Evolutionary conservation across 805 yeast species (phyloP).

Genomic region (Lipomyces chichibuensis): DNA sequence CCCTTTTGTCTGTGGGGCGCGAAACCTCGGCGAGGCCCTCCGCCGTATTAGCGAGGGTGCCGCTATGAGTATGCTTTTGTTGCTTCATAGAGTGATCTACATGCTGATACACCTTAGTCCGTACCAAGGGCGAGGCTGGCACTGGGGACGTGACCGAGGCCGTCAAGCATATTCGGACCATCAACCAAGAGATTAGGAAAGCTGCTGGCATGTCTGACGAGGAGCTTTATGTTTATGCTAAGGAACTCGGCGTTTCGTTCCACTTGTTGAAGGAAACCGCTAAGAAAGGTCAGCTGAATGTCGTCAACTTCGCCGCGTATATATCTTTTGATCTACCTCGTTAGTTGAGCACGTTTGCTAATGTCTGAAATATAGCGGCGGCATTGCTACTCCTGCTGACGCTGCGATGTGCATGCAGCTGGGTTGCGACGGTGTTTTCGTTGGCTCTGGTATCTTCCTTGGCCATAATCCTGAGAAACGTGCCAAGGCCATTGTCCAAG

Average conservation of each 20-base stretch:
- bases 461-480: conserved; percentile 70
- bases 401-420: conserved; percentile 82
- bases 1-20: conserved; percentile 85
- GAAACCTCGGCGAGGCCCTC: conserved; percentile 78
- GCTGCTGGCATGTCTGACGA: conserved; percentile 50
- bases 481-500: conserved; percentile 78
- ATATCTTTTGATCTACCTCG: not conserved
- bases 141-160: conserved; percentile 87
- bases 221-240: conserved; percentile 57
- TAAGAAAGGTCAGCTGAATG: conserved; percentile 67
- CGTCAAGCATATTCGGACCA: conserved; percentile 68
- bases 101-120: conserved; percentile 42
- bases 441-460: conserved; percentile 78
- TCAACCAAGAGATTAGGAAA: conserved; percentile 58
- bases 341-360: not conserved
- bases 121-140: conserved; percentile 89
- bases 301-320: conserved; percentile 77
- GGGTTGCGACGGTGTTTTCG: conserved; percentile 80
- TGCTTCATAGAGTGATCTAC: not conserved
- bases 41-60: conserved; percentile 82
- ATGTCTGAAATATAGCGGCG: conserved; percentile 51
- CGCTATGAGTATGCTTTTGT: conserved; percentile 57
- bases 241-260: conserved; percentile 61
- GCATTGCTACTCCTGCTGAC: conserved; percentile 85
- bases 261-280: conserved; percentile 56